These are phyloP conservation scores for Exophiala phaeomuriformis DNA, from an alignment of 2,329 filamentous ascomycete genomes.

Conservation along the genomic window DNA sequence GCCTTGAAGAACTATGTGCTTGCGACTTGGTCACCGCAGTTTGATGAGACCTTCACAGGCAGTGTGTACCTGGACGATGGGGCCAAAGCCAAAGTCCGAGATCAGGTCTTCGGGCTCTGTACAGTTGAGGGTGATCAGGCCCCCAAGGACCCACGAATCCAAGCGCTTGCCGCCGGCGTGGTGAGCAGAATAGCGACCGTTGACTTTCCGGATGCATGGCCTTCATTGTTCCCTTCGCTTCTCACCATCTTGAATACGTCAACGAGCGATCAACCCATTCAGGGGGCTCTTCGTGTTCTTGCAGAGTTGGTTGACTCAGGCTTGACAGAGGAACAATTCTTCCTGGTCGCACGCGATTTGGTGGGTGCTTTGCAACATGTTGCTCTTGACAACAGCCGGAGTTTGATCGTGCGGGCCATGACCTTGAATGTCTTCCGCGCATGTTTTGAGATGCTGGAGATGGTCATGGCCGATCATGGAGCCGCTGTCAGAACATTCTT, in stretches of 20 bases:
- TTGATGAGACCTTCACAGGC: conserved; percentile 59
- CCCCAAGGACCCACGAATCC: conserved; percentile 18
- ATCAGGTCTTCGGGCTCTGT: conserved; percentile 67
- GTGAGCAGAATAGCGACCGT: conserved; percentile 90
- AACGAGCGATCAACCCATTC: conserved; percentile 70
- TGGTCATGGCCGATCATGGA: conserved; percentile 90
- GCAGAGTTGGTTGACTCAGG: conserved; percentile 87
- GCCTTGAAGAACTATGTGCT: conserved; percentile 76
- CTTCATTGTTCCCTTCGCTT: conserved; percentile 73
- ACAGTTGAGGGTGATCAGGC: conserved; percentile 50
- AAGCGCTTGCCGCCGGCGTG: conserved; percentile 60
- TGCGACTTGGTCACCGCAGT: conserved; percentile 71
- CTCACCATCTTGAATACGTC: conserved; percentile 64
- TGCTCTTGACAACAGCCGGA: conserved; percentile 66
- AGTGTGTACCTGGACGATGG: conserved; percentile 63
- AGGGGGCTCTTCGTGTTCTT: conserved; percentile 82
- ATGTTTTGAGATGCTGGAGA: conserved; percentile 92
- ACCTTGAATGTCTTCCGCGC: conserved; percentile 84
- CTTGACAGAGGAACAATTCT: conserved; percentile 91
- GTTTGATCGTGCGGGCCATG: conserved; percentile 69
- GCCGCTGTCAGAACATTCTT: conserved; percentile 80
- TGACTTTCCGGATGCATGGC: conserved; percentile 94
- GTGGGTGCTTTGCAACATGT: conserved; percentile 77
- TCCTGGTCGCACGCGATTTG: conserved; percentile 76
- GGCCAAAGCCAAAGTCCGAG: conserved; percentile 65